These are phyloP conservation scores for Litsea cubeba DNA, from an alignment of 164 flowering plant species.

Conservation along the genomic window DNA sequence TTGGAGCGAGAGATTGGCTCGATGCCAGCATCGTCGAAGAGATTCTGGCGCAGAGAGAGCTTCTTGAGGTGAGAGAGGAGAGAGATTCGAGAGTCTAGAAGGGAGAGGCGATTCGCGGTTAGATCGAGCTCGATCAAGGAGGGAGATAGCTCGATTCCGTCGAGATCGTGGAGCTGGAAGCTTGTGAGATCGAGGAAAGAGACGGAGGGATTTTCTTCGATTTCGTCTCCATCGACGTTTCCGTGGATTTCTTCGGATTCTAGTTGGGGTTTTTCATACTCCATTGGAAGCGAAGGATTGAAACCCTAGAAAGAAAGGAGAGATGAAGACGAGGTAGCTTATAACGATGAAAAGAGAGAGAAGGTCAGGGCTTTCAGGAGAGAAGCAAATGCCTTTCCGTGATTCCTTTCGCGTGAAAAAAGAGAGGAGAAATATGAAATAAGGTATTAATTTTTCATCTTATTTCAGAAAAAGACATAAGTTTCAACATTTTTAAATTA, in stretches of 20 bases:
- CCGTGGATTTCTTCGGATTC: conserved; percentile 1
- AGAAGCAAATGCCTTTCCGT: too few relatives aligned
- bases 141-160: conserved; percentile 63
- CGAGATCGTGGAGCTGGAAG: conserved; percentile 80
- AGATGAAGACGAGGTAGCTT: neutral
- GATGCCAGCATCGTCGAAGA: conserved; percentile 60
- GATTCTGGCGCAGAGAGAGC: conserved; percentile 86
- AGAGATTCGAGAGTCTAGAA: conserved; percentile 67
- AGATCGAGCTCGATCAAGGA: conserved; percentile 71
- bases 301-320: neutral
- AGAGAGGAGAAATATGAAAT: too few relatives aligned
- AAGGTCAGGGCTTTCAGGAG: too few relatives aligned
- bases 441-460: too few relatives aligned
- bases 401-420: too few relatives aligned
- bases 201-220: conserved; percentile 24
- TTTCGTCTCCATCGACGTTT: conserved; percentile 11
- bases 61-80: conserved; percentile 68
- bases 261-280: neutral
- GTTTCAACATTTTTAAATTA: too few relatives aligned
- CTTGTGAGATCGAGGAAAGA: conserved; percentile 77
- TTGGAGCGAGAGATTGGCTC: conserved; percentile 60
- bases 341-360: too few relatives aligned
- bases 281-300: conserved; percentile 3
- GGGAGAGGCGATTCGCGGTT: conserved; percentile 70
- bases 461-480: too few relatives aligned